Percentiles rank a stretch among this genome's conserved stretches.
phyloP scores from a whole-genome alignment of 2,329 filamentous ascomycete species.

The Xylaria sp. region DNA sequence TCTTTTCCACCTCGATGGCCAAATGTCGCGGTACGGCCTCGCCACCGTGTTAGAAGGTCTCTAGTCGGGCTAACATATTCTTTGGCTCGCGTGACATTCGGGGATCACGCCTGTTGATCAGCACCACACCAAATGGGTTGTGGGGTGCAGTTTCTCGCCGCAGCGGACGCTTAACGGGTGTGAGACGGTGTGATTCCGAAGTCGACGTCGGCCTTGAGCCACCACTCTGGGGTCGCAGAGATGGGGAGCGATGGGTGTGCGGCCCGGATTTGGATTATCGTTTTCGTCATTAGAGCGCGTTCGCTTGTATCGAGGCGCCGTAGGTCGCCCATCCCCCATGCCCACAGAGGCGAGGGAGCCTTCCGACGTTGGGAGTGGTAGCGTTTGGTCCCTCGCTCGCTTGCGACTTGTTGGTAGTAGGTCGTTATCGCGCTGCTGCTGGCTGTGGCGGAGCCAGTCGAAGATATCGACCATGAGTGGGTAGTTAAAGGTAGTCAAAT shows the following conservation, averaged over 20 bases:
- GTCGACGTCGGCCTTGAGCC: background rate
- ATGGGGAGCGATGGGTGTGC: background rate
- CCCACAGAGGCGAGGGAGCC: background rate
- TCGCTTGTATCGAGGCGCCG: background rate
- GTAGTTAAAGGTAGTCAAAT: too few species aligned
- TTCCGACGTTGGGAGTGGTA: background rate
- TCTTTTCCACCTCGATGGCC: background rate
- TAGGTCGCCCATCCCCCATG: background rate
- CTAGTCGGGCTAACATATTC: background rate
- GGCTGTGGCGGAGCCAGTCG: background rate
- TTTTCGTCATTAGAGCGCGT: background rate
- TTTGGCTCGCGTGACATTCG: constrained; percentile 1
- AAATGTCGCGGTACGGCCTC: constrained; percentile 2
- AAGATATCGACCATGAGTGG: background rate
- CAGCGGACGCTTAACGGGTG: background rate
- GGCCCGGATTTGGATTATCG: background rate
- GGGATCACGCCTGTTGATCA: background rate
- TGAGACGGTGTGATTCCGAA: too few species aligned
- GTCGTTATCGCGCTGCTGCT: background rate
- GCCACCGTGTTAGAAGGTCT: background rate
- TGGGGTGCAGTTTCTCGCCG: background rate
- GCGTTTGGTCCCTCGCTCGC: background rate
- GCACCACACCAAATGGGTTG: background rate
- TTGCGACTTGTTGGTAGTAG: background rate
- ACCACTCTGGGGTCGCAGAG: background rate